phyloP scores from a whole-genome alignment of 805 yeast genomes.

The Barnettozyma populi region DNA sequence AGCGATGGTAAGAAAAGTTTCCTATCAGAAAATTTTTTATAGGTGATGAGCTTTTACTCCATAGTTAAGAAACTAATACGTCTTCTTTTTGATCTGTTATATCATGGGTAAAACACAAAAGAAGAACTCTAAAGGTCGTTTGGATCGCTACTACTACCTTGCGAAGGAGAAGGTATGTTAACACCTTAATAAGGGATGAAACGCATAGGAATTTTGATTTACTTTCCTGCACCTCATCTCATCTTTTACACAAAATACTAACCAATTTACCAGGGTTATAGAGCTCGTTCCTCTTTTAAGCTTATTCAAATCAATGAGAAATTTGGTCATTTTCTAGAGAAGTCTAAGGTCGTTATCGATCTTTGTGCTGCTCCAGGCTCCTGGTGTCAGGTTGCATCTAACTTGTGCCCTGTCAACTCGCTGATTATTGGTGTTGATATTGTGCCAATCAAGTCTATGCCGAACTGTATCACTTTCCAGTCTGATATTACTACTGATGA shows the following conservation, averaged over 20 bases:
- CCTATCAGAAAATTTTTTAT: conserved; percentile 2
- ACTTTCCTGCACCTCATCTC: background rate
- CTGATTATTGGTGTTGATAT: conserved; percentile 98
- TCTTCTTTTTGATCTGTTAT: background rate
- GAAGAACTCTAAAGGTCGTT: conserved; percentile 97
- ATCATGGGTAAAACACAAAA: conserved; percentile 87
- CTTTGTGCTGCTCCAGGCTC: conserved; percentile 99
- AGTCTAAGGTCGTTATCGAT: conserved; percentile 93
- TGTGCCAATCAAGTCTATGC: conserved; percentile 94
- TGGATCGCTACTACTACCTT: conserved; percentile 91
- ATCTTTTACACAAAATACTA: conserved; percentile 2
- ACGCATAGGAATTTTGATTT: background rate
- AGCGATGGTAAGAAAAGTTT: background rate
- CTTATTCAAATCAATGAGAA: conserved; percentile 93
- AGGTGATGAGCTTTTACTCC: background rate
- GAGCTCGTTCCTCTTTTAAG: conserved; percentile 98
- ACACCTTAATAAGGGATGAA: background rate
- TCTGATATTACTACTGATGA: conserved; percentile 98
- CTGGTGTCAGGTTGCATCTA: conserved; percentile 98
- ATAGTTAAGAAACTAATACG: background rate
- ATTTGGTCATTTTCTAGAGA: conserved; percentile 90
- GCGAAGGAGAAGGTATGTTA: conserved; percentile 76
- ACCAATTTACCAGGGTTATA: conserved; percentile 53
- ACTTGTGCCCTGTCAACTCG: conserved; percentile 87
- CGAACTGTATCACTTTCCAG: conserved; percentile 90